Conservation (phyloP, 164 flowering plant genomes). For the Magnolia officinalis region DNA sequence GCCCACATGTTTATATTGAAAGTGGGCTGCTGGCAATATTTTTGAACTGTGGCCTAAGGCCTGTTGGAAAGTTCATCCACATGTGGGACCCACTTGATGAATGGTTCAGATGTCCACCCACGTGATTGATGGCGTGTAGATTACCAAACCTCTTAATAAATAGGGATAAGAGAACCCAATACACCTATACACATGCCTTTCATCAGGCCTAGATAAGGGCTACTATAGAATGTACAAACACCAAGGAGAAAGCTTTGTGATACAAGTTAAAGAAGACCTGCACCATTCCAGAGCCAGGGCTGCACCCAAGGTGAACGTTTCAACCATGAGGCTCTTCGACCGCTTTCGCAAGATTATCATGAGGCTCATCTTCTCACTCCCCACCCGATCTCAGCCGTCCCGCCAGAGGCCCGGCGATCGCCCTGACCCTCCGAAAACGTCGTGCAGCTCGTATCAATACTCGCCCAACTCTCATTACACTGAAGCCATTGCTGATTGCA, state of each 20-base stretch:
- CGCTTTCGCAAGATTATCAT: slow-evolving; percentile 59
- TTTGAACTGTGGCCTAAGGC: too few relatives aligned
- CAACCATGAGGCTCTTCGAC: slow-evolving; percentile 62
- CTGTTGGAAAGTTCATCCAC: too few relatives aligned
- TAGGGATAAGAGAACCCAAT: slow-evolving; percentile 6
- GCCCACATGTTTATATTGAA: too few relatives aligned
- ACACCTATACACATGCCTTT: slow-evolving; percentile 44
- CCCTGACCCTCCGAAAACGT: slow-evolving; percentile 64
- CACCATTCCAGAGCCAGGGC: neutral
- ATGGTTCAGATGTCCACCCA: neutral
- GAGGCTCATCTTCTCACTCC: slow-evolving; percentile 51
- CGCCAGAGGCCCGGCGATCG: slow-evolving; percentile 25
- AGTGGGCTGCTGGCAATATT: too few relatives aligned
- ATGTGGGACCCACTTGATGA: too few relatives aligned
- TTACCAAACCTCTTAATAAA: slow-evolving; percentile 2
- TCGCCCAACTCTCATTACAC: slow-evolving; percentile 39
- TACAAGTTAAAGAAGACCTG: slow-evolving; percentile 27
- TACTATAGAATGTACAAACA: slow-evolving; percentile 25
- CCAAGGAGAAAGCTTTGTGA: slow-evolving; percentile 40
- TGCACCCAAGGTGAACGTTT: slow-evolving; percentile 28
- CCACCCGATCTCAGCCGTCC: slow-evolving; percentile 13
- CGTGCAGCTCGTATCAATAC: slow-evolving; percentile 37
- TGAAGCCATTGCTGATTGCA: slow-evolving; percentile 56
- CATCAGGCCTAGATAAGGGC: slow-evolving; percentile 37
- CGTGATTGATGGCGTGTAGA: neutral